These are phyloP conservation scores for Pichia sp. DNA, from an alignment of 1,139 yeast species.

Conservation along the genomic window DNA sequence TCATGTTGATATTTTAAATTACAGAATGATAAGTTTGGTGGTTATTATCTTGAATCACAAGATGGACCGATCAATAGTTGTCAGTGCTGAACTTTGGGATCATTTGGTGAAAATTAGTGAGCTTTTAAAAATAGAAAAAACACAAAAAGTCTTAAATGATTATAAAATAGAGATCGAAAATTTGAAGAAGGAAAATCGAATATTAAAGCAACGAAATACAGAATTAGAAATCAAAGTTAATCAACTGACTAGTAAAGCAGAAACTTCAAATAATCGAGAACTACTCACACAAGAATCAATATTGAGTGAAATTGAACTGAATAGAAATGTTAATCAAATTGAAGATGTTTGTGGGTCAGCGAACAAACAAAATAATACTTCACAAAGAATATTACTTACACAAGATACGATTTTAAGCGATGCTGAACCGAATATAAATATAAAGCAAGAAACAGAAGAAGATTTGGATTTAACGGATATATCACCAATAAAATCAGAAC, in stretches of 20 bases:
- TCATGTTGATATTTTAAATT: not conserved
- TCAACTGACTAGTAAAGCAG: not conserved
- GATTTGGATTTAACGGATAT: constrained; percentile 9
- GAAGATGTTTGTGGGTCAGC: not conserved
- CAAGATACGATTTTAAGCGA: not conserved
- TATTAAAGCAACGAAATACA: not conserved
- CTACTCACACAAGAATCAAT: constrained; percentile 2
- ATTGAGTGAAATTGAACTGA: not conserved
- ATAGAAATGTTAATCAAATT: not conserved
- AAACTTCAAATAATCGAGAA: not conserved
- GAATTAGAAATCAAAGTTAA: not conserved
- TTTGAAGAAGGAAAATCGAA: constrained; percentile 4
- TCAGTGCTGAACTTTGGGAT: constrained; percentile 2
- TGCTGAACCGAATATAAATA: not conserved
- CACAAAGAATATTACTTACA: not conserved
- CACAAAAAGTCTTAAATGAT: not conserved
- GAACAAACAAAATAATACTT: not conserved
- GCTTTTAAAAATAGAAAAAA: not conserved
- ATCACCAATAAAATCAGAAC: constrained; percentile 4
- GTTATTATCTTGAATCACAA: not conserved
- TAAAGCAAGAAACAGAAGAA: not conserved
- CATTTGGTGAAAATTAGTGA: not conserved
- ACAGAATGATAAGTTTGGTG: not conserved
- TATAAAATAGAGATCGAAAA: not conserved
- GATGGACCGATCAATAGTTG: not conserved